phyloP scores from a whole-genome alignment of 768 basidiomycete species.

The Scleroderma citrinum region DNA sequence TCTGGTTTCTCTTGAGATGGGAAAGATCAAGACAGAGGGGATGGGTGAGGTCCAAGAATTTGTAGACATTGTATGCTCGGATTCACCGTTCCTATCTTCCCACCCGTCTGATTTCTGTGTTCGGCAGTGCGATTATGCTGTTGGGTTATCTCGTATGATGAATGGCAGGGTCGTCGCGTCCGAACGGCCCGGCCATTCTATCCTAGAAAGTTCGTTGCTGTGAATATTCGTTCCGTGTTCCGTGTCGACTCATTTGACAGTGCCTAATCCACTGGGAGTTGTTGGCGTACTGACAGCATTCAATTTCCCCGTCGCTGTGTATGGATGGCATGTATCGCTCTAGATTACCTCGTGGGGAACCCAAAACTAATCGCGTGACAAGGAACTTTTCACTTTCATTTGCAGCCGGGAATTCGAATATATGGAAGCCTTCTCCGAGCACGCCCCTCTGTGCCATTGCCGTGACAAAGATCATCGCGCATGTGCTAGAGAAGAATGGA shows the following conservation, averaged over 20 bases:
- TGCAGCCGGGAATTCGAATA: constrained; percentile 84
- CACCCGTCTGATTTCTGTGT: not conserved
- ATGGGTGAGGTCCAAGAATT: constrained; percentile 94
- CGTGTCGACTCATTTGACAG: constrained; percentile 34
- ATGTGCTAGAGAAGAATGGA: constrained; percentile 75
- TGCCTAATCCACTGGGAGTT: constrained; percentile 83
- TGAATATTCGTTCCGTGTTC: constrained; percentile 1
- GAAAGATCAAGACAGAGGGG: constrained; percentile 88
- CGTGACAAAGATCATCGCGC: constrained; percentile 75
- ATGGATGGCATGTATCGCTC: constrained; percentile 61
- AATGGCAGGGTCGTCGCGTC: constrained; percentile 84
- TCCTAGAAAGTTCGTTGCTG: constrained; percentile 64
- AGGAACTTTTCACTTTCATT: constrained; percentile 91
- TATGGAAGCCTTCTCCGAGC: constrained; percentile 93
- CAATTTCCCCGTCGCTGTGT: constrained; percentile 94
- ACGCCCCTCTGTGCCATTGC: constrained; percentile 92
- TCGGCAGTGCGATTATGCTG: constrained; percentile 84
- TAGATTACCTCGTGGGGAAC: not conserved
- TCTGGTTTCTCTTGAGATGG: constrained; percentile 84
- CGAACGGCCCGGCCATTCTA: constrained; percentile 86
- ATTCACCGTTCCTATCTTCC: not conserved
- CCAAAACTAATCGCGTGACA: constrained; percentile 7
- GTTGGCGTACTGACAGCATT: constrained; percentile 83
- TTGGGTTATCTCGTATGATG: constrained; percentile 92
- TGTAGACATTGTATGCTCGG: constrained; percentile 75